These are phyloP conservation scores for Cryptococcus maquisensis DNA, from an alignment of 1,284 basidiomycete genomes.

Conservation along the genomic window DNA sequence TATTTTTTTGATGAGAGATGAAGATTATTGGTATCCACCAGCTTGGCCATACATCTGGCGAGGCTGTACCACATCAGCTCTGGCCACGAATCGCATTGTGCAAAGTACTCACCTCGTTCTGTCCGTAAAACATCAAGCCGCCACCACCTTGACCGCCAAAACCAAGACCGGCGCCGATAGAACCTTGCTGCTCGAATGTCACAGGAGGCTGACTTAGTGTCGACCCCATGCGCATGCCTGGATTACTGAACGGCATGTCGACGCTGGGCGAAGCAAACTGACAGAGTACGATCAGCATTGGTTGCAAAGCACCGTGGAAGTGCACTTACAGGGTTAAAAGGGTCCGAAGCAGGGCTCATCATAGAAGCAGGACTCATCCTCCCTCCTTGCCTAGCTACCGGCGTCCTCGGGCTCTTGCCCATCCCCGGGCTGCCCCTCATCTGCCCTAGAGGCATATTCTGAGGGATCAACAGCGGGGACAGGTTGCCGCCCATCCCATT, in stretches of 20 bases:
- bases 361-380: constrained; percentile 39
- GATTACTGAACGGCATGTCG: constrained; percentile 36
- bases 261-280: constrained; percentile 42
- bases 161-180: constrained; percentile 45
- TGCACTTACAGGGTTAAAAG: constrained; percentile 47
- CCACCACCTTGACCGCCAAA: constrained; percentile 24
- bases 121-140: constrained; percentile 15
- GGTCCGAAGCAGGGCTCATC: constrained; percentile 48
- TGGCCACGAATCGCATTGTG: background rate
- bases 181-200: constrained; percentile 38
- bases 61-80: background rate
- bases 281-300: background rate
- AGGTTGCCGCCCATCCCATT: constrained; percentile 8
- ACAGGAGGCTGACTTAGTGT: constrained; percentile 26
- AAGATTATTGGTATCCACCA: constrained; percentile 8
- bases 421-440: constrained; percentile 19
- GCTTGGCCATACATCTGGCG: constrained; percentile 11
- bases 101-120: constrained; percentile 10
- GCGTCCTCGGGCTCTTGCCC: constrained; percentile 29
- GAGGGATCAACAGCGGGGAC: constrained; percentile 39
- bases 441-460: constrained; percentile 41
- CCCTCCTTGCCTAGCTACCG: constrained; percentile 25
- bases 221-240: constrained; percentile 28
- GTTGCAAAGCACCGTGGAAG: background rate
- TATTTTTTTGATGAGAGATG: background rate